Conservation (phyloP, 371 early-diverging fungal genomes). For the Actinomucor elegans region DNA sequence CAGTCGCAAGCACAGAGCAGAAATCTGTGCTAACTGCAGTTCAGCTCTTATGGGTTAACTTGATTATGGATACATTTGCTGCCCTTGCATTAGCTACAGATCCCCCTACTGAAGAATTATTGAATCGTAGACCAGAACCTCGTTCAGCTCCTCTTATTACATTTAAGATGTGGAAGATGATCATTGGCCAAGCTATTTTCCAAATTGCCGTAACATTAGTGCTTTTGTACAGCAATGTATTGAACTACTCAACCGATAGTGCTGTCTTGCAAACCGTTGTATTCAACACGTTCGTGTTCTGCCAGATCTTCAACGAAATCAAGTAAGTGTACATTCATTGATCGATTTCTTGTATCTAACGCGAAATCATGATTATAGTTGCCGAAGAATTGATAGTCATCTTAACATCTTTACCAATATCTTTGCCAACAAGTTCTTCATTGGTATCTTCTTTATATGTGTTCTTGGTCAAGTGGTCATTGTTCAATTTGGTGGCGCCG, state of each 20-base stretch:
- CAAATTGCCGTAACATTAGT: conserved; percentile 55
- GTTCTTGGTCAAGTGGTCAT: conserved; percentile 54
- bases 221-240: conserved; percentile 46
- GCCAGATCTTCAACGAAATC: conserved; percentile 79
- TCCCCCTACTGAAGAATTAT: conserved; percentile 55
- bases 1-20: conserved; percentile 36
- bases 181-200: conserved; percentile 56
- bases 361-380: conserved; percentile 3
- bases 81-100: conserved; percentile 74
- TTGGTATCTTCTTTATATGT: conserved; percentile 53
- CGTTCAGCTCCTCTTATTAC: conserved; percentile 61
- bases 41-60: conserved; percentile 76
- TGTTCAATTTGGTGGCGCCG: conserved; percentile 57
- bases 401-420: conserved; percentile 59
- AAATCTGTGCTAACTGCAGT: conserved; percentile 61
- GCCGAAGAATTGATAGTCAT: conserved; percentile 59
- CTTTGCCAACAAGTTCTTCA: conserved; percentile 51
- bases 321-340: conserved; percentile 32
- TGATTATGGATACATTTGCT: conserved; percentile 76
- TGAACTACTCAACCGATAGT: conserved; percentile 21
- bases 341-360: not conserved
- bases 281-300: conserved; percentile 79
- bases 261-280: conserved; percentile 58
- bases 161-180: conserved; percentile 69
- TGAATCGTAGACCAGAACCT: conserved; percentile 58